Evolutionary conservation across 2,329 filamentous ascomycete species (phyloP), one percentile per base, ranked within the genome.

Genomic region (Dothiorella sarmentorum): DNA sequence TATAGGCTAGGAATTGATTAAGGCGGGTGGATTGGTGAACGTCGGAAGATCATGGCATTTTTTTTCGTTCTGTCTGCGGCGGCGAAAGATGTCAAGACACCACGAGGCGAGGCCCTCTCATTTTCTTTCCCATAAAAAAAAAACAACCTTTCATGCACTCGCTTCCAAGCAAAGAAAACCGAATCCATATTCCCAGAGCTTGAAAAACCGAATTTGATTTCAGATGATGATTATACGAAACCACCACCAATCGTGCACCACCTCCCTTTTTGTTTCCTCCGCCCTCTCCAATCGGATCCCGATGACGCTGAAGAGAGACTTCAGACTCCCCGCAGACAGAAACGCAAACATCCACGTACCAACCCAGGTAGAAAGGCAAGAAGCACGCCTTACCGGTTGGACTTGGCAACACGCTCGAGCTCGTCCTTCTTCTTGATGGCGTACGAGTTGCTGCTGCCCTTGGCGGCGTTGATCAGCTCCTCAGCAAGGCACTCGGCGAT

Each of bases 391-490:
- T 97, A 99, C 89, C 94, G 90, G 89, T 99, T 99, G 87, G 86
- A 91, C 91, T 99, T 99, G 83, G 94, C 94, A 74, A 99, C 94
- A 94, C 94, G 94, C 89, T 99, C 94, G 84, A 99, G 82, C 89
- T 99, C 95, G 81, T 99, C 94, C 93, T 99, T 99, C 91, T 99
- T 99, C 91, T 99, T 99, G 88, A 99, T 99, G 75, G 95, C 94
- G 80, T 97, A 99, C 71, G 92, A 97, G 91, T 99, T 99, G 84
- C 90, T 95, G 88, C 89, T 95, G 76, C 94, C 94, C 91, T 99
- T 99, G 80, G 95, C 95, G 78, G 95, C 95, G 86, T 99, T 99
- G 89, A 99, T 97, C 79, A 99, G 87, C 88, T 99, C 94, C 84
- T 99, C 95, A 77, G 94, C 94, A 74, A 99, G 84, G 85, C 94